These are phyloP conservation scores for Saccharomyces paradoxus DNA, from an alignment of 805 yeast genomes.

Conservation along the genomic window DNA sequence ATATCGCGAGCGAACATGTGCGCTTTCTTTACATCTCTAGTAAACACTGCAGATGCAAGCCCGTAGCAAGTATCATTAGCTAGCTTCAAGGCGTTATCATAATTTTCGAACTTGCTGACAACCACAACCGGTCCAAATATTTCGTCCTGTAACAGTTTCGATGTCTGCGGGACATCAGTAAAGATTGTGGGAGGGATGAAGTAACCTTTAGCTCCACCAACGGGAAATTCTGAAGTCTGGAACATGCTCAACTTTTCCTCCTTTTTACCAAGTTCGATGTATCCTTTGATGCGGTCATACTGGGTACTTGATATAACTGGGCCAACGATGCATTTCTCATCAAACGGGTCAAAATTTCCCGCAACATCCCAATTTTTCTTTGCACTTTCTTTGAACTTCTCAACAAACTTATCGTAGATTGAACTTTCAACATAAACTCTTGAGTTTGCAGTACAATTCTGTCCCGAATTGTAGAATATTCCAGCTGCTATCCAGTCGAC, in stretches of 20 bases:
- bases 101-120: constrained; percentile 31
- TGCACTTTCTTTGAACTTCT: constrained; percentile 30
- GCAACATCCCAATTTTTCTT: constrained; percentile 48
- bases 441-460: constrained; percentile 54
- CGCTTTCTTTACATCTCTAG: constrained; percentile 56
- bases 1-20: constrained; percentile 53
- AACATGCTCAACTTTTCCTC: constrained; percentile 35
- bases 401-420: constrained; percentile 41
- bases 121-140: constrained; percentile 41
- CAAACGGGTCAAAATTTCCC: constrained; percentile 42
- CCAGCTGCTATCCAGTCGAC: constrained; percentile 41
- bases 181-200: constrained; percentile 38
- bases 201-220: constrained; percentile 19
- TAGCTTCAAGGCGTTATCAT: constrained; percentile 33
- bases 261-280: constrained; percentile 41
- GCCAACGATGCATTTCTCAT: constrained; percentile 33
- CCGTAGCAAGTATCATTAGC: constrained; percentile 38
- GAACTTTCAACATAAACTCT: constrained; percentile 45
- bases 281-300: constrained; percentile 36
- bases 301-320: constrained; percentile 46
- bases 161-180: constrained; percentile 31
- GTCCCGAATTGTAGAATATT: constrained; percentile 50
- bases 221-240: constrained; percentile 8
- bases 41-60: constrained; percentile 48
- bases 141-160: constrained; percentile 35